phyloP scores from a whole-genome alignment of 225 moss, liverwort and hornwort genomes.

The Lunularia cruciata region DNA sequence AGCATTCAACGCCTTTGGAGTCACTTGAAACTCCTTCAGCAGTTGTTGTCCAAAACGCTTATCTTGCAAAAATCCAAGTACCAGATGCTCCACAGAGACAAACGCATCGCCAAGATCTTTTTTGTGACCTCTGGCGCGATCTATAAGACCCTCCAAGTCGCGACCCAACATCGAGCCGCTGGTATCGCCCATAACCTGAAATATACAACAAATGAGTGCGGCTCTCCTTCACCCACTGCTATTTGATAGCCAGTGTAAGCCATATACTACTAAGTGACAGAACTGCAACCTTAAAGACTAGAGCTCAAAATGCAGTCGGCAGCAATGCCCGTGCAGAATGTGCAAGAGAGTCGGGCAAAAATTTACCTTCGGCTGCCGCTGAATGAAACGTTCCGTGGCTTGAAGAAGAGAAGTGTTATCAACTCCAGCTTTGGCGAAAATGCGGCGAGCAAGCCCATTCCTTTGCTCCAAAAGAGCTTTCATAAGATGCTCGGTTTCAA shows the following conservation, averaged over 20 bases:
- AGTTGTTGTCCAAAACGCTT: conserved; percentile 91
- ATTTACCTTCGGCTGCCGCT: conserved; percentile 81
- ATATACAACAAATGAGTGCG: neutral
- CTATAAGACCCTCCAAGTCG: conserved; percentile 83
- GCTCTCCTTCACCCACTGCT: neutral
- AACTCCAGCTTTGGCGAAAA: conserved; percentile 91
- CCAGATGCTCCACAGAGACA: conserved; percentile 93
- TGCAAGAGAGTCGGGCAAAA: neutral
- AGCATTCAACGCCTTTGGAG: conserved; percentile 56
- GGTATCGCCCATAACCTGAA: conserved; percentile 74
- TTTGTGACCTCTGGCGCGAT: conserved; percentile 71
- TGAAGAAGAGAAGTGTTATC: conserved; percentile 92
- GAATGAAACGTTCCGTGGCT: conserved; percentile 82
- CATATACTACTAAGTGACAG: too few species aligned
- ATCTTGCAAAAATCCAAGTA: conserved; percentile 72
- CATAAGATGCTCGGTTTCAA: conserved; percentile 95
- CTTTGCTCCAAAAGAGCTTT: conserved; percentile 95
- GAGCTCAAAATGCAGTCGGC: too few species aligned
- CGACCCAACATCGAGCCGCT: conserved; percentile 96
- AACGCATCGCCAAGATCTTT: conserved; percentile 80
- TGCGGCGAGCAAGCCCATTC: conserved; percentile 88
- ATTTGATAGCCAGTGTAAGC: too few species aligned
- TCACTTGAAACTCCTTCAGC: conserved; percentile 80
- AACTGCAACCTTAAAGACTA: too few species aligned
- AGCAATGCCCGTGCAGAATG: too few species aligned